phyloP scores from a whole-genome alignment of 2,329 filamentous ascomycete species.

The Penicillium sp. region DNA sequence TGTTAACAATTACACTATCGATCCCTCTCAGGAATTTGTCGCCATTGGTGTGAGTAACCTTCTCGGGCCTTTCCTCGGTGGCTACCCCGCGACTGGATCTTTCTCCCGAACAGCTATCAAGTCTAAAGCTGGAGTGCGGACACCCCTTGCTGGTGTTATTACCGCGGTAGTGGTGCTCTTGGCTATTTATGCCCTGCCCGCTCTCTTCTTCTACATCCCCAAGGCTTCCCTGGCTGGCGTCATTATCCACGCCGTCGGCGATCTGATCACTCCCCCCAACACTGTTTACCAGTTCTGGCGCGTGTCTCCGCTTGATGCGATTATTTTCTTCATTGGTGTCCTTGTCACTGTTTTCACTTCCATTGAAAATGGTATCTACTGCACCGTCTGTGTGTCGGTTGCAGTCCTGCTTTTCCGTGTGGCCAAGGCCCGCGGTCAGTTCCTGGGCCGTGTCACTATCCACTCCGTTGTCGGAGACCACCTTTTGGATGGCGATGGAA shows the following conservation, averaged over 20 bases:
- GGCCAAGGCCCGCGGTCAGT: constrained; percentile 75
- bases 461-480: constrained; percentile 80
- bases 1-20: constrained; percentile 93
- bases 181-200: constrained; percentile 82
- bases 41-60: constrained; percentile 90
- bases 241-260: constrained; percentile 93
- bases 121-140: constrained; percentile 91
- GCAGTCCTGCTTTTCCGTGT: constrained; percentile 79
- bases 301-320: constrained; percentile 81
- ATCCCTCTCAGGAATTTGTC: constrained; percentile 93
- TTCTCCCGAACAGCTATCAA: constrained; percentile 97
- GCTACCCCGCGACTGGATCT: constrained; percentile 88
- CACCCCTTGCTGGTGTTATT: constrained; percentile 84
- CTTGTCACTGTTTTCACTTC: constrained; percentile 81
- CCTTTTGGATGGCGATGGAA: constrained; percentile 61
- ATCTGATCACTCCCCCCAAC: constrained; percentile 86
- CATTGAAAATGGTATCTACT: constrained; percentile 92
- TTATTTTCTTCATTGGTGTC: constrained; percentile 92
- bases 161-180: constrained; percentile 82
- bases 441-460: constrained; percentile 78
- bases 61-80: constrained; percentile 86
- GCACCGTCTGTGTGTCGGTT: constrained; percentile 72
- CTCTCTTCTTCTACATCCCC: constrained; percentile 92
- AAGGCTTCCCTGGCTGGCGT: constrained; percentile 76
- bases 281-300: constrained; percentile 94